Percentiles rank a stretch among this genome's conserved stretches.
These are phyloP conservation scores for Pichia sporocuriosa DNA, from an alignment of 805 yeast genomes.

Conservation along the genomic window DNA sequence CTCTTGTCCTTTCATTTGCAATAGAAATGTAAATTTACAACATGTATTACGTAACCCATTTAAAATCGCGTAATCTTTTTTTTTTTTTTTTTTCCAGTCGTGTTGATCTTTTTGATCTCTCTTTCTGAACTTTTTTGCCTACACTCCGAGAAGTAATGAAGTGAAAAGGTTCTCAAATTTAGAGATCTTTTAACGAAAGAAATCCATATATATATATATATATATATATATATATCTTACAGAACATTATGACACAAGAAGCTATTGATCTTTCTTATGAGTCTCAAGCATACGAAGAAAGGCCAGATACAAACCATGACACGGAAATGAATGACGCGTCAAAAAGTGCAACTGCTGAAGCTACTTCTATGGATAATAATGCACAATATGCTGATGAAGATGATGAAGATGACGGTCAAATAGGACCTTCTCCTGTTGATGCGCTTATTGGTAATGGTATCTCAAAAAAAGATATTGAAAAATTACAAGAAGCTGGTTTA, in stretches of 20 bases:
- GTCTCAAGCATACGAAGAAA: constrained; percentile 3
- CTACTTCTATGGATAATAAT: background rate
- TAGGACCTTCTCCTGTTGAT: constrained; percentile 49
- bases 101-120: no score
- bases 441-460: constrained; percentile 79
- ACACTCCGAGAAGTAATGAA: no score
- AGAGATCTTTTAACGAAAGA: background rate
- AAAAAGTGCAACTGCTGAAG: constrained; percentile 5
- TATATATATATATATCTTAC: no score
- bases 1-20: no score
- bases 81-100: no score
- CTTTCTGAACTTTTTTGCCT: background rate
- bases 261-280: constrained; percentile 13
- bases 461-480: constrained; percentile 66
- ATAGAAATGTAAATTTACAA: no score
- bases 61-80: no score
- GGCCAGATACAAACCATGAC: background rate
- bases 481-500: constrained; percentile 74
- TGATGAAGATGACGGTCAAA: constrained; percentile 34
- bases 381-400: constrained; percentile 33
- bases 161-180: no score
- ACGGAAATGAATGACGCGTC: constrained; percentile 10
- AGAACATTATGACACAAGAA: constrained; percentile 6
- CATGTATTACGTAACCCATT: no score
- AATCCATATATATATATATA: background rate